Percentiles rank a stretch among this genome's conserved stretches.
These are phyloP conservation scores for Skeletonema menzelii DNA, from an alignment of 108 stramenopile genomes.

Conservation along the genomic window DNA sequence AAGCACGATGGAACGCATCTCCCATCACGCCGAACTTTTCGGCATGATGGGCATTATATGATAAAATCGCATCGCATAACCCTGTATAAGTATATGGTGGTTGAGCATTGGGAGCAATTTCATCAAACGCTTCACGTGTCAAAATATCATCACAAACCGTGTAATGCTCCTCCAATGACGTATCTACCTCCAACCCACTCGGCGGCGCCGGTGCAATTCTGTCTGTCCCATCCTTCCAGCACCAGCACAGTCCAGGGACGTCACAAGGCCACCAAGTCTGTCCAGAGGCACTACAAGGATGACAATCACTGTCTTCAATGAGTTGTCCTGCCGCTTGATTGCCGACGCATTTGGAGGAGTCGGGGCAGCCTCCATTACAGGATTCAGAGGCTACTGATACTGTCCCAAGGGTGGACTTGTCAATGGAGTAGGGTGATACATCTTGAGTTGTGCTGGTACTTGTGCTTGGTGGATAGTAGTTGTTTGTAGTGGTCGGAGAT, in stretches of 20 bases:
- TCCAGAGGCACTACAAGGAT: conserved; percentile 8
- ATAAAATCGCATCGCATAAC: conserved; percentile 29
- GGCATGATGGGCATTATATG: conserved; percentile 28
- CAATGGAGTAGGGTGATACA: conserved; percentile 32
- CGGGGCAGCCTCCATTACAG: conserved; percentile 28
- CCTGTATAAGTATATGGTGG: conserved; percentile 22
- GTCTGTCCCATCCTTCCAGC: conserved; percentile 29
- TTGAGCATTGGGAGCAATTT: conserved; percentile 13
- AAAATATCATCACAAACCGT: conserved; percentile 29
- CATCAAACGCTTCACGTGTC: conserved; percentile 8
- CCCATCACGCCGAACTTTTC: conserved; percentile 44
- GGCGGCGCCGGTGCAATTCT: conserved; percentile 28
- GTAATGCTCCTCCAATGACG: conserved; percentile 1
- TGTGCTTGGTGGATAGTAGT: neutral
- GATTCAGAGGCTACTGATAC: conserved; percentile 20
- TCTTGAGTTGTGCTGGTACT: neutral
- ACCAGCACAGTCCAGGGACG: conserved; percentile 28
- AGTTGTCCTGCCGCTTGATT: conserved; percentile 24
- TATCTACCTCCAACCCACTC: conserved; percentile 5
- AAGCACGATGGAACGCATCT: conserved; percentile 10
- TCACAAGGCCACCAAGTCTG: conserved; percentile 35
- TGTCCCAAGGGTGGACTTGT: conserved; percentile 13
- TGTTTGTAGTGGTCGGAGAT: neutral
- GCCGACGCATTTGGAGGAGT: conserved; percentile 29
- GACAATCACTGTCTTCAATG: conserved; percentile 20